Percentiles rank a stretch among this genome's conserved stretches.
phyloP scores from a whole-genome alignment of 2,329 filamentous ascomycete genomes.

The Xylaria sp. region DNA sequence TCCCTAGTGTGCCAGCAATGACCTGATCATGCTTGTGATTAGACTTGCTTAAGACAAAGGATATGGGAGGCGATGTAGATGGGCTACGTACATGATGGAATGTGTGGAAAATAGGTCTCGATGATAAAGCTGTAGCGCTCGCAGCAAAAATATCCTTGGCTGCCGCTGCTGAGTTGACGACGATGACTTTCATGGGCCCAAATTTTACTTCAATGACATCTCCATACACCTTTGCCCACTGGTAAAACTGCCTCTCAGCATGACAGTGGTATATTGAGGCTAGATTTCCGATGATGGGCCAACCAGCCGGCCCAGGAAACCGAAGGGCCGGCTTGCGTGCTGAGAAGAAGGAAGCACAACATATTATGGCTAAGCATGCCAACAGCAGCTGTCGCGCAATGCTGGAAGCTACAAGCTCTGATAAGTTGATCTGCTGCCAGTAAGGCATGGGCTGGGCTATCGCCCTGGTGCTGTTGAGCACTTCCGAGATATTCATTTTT shows the following conservation, averaged over 20 bases:
- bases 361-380: conserved; percentile 1
- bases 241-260: conserved; percentile 2
- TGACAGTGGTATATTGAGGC: conserved; percentile 1
- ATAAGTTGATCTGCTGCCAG: not conserved
- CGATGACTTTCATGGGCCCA: not conserved
- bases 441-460: conserved; percentile 1
- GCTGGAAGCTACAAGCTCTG: not conserved
- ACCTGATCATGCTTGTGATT: too few relatives aligned
- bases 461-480: not conserved
- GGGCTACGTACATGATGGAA: too few relatives aligned
- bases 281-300: not conserved
- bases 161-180: not conserved
- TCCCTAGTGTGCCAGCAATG: too few relatives aligned
- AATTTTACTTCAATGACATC: conserved; percentile 4
- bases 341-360: conserved; percentile 4
- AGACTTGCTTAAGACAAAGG: too few relatives aligned
- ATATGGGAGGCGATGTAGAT: too few relatives aligned
- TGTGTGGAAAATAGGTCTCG: too few relatives aligned
- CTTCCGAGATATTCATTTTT: not conserved
- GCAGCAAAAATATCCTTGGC: too few relatives aligned
- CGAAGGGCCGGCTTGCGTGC: not conserved
- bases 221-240: conserved; percentile 2
- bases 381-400: not conserved
- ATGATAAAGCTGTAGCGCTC: too few relatives aligned
- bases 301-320: too few relatives aligned